phyloP scores from a whole-genome alignment of 2,329 filamentous ascomycete species.

The Clonostachys rosea region DNA sequence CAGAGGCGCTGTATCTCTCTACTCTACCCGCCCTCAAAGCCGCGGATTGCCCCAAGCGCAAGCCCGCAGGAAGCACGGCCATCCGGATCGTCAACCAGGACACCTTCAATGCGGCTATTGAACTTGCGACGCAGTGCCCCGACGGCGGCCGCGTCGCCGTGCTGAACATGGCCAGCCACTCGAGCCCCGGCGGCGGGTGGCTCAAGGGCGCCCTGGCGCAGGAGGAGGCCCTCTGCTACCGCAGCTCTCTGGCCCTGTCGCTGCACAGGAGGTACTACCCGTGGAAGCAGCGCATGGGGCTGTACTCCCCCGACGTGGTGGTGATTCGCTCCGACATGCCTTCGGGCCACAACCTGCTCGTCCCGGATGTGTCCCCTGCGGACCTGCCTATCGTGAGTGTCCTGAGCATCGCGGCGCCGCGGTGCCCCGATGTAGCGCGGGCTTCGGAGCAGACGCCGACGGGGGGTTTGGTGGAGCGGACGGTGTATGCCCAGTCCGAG shows the following conservation, averaged over 20 bases:
- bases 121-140: slow-evolving; percentile 17
- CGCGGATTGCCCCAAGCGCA: slow-evolving; percentile 31
- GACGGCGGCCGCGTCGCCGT: slow-evolving; percentile 41
- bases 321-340: slow-evolving; percentile 48
- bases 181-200: slow-evolving; percentile 59
- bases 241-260: slow-evolving; percentile 48
- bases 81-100: slow-evolving; percentile 52
- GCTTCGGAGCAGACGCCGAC: slow-evolving; percentile 3
- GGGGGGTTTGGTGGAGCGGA: slow-evolving; percentile 5
- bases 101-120: slow-evolving; percentile 46
- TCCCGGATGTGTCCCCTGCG: slow-evolving; percentile 13
- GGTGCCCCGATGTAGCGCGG: slow-evolving; percentile 23
- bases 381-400: slow-evolving; percentile 50
- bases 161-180: slow-evolving; percentile 61
- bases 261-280: slow-evolving; percentile 48
- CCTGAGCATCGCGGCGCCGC: slow-evolving; percentile 55
- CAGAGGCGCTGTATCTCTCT: slow-evolving; percentile 28
- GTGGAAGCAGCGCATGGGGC: slow-evolving; percentile 37
- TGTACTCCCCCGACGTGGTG: slow-evolving; percentile 58
- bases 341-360: slow-evolving; percentile 39
- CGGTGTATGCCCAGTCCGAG: slow-evolving; percentile 29
- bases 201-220: slow-evolving; percentile 57
- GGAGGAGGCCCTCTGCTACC: slow-evolving; percentile 66
- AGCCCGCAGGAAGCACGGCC: not conserved
- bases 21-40: slow-evolving; percentile 30